Percentiles rank a stretch among this genome's conserved stretches.
These are phyloP conservation scores for Neofusicoccum laricinum DNA, from an alignment of 2,329 filamentous ascomycete genomes.

Conservation along the genomic window DNA sequence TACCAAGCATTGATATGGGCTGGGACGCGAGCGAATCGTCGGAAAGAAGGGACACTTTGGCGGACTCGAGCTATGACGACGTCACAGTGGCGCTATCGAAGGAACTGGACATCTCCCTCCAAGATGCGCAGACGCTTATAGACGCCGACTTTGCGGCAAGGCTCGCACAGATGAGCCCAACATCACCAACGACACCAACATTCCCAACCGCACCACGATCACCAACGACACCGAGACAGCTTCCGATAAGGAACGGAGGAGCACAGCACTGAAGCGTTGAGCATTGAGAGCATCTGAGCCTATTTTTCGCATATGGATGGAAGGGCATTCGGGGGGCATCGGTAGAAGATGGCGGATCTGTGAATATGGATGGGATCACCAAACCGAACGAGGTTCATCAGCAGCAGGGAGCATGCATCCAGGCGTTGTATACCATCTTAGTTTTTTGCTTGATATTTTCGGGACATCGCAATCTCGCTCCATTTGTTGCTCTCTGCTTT, in stretches of 20 bases:
- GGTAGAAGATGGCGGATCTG: background rate
- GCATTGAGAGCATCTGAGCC: background rate
- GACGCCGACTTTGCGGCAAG: constrained; percentile 8
- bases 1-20: background rate
- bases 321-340: background rate
- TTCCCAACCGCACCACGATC: background rate
- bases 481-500: background rate
- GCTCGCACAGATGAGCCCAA: constrained; percentile 14
- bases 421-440: constrained; percentile 17
- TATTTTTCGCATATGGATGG: background rate
- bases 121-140: constrained; percentile 11
- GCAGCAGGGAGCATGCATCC: constrained; percentile 9
- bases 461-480: background rate
- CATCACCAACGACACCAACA: background rate
- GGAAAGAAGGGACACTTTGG: background rate
- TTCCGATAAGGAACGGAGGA: background rate
- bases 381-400: background rate
- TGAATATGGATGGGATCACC: background rate
- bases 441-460: background rate
- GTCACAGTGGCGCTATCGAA: constrained; percentile 3
- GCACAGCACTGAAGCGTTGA: background rate
- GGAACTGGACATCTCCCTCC: constrained; percentile 1
- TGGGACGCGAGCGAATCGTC: background rate
- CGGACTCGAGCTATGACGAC: background rate
- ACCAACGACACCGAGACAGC: constrained; percentile 2